Percentiles rank a stretch among this genome's conserved stretches.
Evolutionary conservation across 495 filamentous ascomycete species (phyloP).

Genomic region (Astrothelium macrocarpum): DNA sequence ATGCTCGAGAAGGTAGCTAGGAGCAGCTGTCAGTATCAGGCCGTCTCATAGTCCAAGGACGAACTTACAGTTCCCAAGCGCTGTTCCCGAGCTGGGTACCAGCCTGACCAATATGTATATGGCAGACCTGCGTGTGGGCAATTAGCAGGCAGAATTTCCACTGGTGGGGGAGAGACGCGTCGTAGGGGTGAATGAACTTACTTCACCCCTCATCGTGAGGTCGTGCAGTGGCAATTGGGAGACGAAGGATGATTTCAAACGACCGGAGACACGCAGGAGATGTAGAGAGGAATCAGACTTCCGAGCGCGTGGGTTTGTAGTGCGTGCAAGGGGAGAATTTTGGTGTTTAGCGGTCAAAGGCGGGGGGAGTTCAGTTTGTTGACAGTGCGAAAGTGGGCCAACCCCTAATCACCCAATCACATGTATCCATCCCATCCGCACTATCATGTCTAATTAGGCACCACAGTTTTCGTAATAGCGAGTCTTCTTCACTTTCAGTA

Average conservation of each 20-base stretch:
- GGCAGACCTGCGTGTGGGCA: constrained; percentile 52
- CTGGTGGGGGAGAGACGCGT: background rate
- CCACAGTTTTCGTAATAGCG: too few relatives aligned
- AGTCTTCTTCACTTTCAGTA: too few relatives aligned
- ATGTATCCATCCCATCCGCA: too few relatives aligned
- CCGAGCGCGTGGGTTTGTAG: background rate
- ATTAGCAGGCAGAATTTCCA: background rate
- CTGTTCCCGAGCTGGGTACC: constrained; percentile 88
- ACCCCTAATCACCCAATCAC: background rate
- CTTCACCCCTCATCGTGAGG: constrained; percentile 10
- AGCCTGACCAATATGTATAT: constrained; percentile 89
- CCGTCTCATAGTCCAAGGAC: background rate
- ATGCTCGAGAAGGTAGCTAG: constrained; percentile 83
- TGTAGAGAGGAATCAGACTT: background rate
- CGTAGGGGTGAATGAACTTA: background rate
- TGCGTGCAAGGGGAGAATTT: background rate
- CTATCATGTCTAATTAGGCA: too few relatives aligned
- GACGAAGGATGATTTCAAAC: background rate
- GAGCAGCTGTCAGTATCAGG: background rate
- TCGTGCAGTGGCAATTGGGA: background rate
- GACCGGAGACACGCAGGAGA: background rate
- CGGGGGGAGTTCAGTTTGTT: background rate
- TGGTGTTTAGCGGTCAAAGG: background rate
- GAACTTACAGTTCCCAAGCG: constrained; percentile 82
- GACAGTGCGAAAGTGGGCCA: background rate